Percentiles rank a stretch among this genome's conserved stretches.
Conservation (phyloP, 2,329 filamentous ascomycete species). For the Dactylellina leptospora region DNA sequence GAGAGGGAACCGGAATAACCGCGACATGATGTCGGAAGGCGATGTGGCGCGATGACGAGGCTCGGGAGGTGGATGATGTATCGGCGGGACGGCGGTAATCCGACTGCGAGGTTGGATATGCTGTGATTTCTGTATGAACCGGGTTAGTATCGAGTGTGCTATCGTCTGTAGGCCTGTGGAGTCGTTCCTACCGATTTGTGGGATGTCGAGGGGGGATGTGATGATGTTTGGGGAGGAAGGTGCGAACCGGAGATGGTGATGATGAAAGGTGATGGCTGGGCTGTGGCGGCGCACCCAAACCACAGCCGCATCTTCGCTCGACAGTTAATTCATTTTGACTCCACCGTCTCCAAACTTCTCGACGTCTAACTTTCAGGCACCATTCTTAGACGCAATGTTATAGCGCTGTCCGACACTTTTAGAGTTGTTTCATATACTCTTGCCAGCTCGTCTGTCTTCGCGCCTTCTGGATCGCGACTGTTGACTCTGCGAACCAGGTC, state of each 20-base stretch:
- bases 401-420: neutral
- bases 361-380: neutral
- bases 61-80: slow-evolving; percentile 5
- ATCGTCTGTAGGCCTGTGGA: no score
- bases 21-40: slow-evolving; percentile 60
- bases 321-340: neutral
- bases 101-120: neutral
- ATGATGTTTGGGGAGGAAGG: slow-evolving; percentile 7
- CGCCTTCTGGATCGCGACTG: neutral
- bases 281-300: slow-evolving; percentile 25
- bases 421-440: no score
- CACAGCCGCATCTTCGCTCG: slow-evolving; percentile 29
- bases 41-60: slow-evolving; percentile 26
- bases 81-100: neutral
- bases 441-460: neutral
- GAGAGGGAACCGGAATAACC: slow-evolving; percentile 75
- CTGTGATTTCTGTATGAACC: neutral
- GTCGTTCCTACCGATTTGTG: no score
- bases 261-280: slow-evolving; percentile 36
- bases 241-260: neutral
- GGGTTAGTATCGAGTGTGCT: neutral
- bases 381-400: neutral
- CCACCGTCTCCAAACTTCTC: slow-evolving; percentile 3
- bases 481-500: neutral
- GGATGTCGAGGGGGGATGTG: neutral